These are phyloP conservation scores for Aspergillus sp. DNA, from an alignment of 2,329 filamentous ascomycete species.

Conservation along the genomic window DNA sequence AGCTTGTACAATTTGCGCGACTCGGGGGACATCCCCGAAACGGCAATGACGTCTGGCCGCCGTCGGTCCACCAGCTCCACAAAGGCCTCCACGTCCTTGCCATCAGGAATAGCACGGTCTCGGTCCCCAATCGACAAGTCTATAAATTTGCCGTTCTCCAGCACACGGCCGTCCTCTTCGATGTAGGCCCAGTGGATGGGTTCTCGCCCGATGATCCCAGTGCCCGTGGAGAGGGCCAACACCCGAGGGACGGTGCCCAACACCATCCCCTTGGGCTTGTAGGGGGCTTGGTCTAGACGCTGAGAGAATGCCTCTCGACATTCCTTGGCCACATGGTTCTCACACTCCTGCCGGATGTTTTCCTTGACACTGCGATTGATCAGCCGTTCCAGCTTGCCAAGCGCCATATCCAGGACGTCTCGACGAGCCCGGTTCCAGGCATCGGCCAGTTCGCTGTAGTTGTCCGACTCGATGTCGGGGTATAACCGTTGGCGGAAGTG, in stretches of 20 bases:
- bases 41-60: conserved; percentile 79
- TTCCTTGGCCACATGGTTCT: conserved; percentile 79
- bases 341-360: conserved; percentile 83
- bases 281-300: conserved; percentile 89
- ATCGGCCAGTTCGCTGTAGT: conserved; percentile 88
- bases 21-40: conserved; percentile 83
- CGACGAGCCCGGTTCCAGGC: conserved; percentile 86
- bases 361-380: conserved; percentile 93
- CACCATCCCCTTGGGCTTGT: conserved; percentile 87
- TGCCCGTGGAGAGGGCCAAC: conserved; percentile 77
- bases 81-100: conserved; percentile 59
- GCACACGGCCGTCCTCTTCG: conserved; percentile 80
- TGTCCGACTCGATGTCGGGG: conserved; percentile 83
- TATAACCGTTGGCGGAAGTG: conserved; percentile 70
- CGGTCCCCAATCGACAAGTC: conserved; percentile 62
- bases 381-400: conserved; percentile 71
- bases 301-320: conserved; percentile 84
- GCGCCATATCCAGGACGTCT: conserved; percentile 73
- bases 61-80: conserved; percentile 70
- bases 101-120: conserved; percentile 60
- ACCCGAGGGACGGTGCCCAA: conserved; percentile 82
- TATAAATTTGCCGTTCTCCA: conserved; percentile 79
- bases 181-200: conserved; percentile 87
- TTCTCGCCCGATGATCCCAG: conserved; percentile 64
- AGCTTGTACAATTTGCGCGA: conserved; percentile 76